phyloP scores from a whole-genome alignment of 768 basidiomycete species.

The Calvatia gigantea region DNA sequence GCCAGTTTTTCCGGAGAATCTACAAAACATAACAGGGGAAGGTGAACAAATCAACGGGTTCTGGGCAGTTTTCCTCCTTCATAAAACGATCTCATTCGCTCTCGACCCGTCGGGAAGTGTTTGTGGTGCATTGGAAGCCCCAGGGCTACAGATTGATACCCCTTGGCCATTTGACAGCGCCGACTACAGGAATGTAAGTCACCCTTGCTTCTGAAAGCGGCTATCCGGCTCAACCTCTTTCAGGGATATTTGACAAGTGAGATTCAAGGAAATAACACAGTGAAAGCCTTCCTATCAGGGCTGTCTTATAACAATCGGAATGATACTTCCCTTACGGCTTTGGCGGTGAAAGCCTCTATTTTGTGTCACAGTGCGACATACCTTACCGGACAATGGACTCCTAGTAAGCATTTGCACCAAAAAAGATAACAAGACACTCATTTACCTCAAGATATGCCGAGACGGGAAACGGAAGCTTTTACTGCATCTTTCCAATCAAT shows the following conservation, averaged over 20 bases:
- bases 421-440: conserved; percentile 4
- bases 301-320: conserved; percentile 26
- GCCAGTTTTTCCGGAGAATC: conserved; percentile 38
- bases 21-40: conserved; percentile 49
- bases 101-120: conserved; percentile 52
- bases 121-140: conserved; percentile 49
- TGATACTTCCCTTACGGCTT: conserved; percentile 34
- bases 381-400: conserved; percentile 45
- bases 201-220: neutral
- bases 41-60: conserved; percentile 66
- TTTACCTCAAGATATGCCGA: conserved; percentile 32
- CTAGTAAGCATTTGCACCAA: conserved; percentile 27
- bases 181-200: conserved; percentile 34
- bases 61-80: conserved; percentile 58
- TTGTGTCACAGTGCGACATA: conserved; percentile 57
- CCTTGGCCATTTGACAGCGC: conserved; percentile 49
- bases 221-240: conserved; percentile 14
- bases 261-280: conserved; percentile 42
- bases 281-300: conserved; percentile 45
- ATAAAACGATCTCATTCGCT: conserved; percentile 52
- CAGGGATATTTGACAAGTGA: conserved; percentile 45
- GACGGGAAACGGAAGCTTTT: conserved; percentile 39
- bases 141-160: conserved; percentile 47
- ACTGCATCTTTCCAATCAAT: conserved; percentile 40
- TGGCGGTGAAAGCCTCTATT: conserved; percentile 52